Base-by-base conservation (phyloP, 2,329 filamentous ascomycete species). In the Cryphonectria radicalis region DNA sequence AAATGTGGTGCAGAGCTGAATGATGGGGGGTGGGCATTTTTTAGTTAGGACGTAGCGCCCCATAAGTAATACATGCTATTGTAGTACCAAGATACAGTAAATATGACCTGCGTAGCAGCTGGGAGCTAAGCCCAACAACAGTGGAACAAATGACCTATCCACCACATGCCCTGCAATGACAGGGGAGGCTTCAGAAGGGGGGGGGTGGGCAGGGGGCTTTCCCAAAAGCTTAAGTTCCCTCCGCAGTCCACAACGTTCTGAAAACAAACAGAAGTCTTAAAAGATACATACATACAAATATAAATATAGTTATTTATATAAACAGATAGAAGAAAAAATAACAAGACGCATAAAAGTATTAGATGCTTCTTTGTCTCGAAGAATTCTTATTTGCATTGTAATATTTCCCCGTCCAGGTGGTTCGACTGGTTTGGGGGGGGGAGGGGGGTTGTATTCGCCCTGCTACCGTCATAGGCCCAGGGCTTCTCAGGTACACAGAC, bases 121-220 rank as follows among this genome's bases (percentile, higher is more conserved):
- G 46, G 46, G 46, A 50, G 46, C 46, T 50, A 50, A 50, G 46
- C 46, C 46, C 22, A n/a, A n/a, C 46, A 50, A 50, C 46, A 50
- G 46, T 50, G 46, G 46, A n/a, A 50, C 46, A 50, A 50, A n/a
- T 50, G 46, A 50, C 46, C 46, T 50, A 50, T 50, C 46, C 46
- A 50, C 46, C 46, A n/a, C 46, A 50, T 50, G 46, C 19, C 22
- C 46, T n/a, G 22, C 22, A 50, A 2, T 10, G 19, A 50, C 46
- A 50, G 46, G 46, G 46, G 43, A 19, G 19, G 46, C 4, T 4
- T 50, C 22, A 50, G 46, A 50, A 11, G 22, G 46, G 46, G 46
- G 7, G 17, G 17, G 46, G 7, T 4, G 17, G 37, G 8, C 37
- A 40, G 37, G 37, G 37, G 10, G 0, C 6, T 50, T 17, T 22